Conservation (phyloP, 306 rosid species). For the Sphenostylis stenocarpa region DNA sequence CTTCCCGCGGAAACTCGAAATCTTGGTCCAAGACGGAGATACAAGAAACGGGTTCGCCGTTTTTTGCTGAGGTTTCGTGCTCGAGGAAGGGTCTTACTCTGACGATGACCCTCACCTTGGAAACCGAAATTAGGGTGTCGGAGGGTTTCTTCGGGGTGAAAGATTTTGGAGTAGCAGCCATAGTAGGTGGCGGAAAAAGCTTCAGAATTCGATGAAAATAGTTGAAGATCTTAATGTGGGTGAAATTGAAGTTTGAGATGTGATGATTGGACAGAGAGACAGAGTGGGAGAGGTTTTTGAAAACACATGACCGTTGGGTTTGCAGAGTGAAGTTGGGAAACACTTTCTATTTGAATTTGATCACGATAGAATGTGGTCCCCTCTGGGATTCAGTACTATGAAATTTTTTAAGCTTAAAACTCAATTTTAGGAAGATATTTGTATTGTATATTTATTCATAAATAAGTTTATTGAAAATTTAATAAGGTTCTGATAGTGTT, state of each 20-base stretch:
- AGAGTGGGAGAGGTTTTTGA: background rate
- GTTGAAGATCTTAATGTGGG: background rate
- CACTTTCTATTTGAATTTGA: slow-evolving; percentile 36
- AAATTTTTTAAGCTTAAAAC: background rate
- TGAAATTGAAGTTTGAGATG: background rate
- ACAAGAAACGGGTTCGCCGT: slow-evolving; percentile 45
- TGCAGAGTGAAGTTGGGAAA: background rate
- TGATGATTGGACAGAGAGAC: background rate
- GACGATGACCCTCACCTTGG: slow-evolving; percentile 75
- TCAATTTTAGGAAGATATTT: background rate
- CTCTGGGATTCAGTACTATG: background rate
- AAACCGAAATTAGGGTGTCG: slow-evolving; percentile 38
- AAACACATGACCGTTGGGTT: slow-evolving; percentile 47
- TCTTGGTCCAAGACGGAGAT: slow-evolving; percentile 54
- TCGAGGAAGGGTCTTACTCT: slow-evolving; percentile 87
- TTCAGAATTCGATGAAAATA: slow-evolving; percentile 1
- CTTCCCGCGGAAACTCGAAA: slow-evolving; percentile 41
- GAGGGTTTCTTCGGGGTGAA: slow-evolving; percentile 38
- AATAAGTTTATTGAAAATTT: background rate
- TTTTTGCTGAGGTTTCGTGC: slow-evolving; percentile 44
- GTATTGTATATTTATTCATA: background rate
- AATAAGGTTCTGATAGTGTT: background rate
- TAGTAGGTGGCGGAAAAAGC: background rate
- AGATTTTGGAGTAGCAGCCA: slow-evolving; percentile 47
- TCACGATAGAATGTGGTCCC: background rate